Evolutionary conservation across 1,139 yeast species (phyloP), one percentile per base, ranked within the genome.

Genomic region (Suhomyces ambrosiae): DNA sequence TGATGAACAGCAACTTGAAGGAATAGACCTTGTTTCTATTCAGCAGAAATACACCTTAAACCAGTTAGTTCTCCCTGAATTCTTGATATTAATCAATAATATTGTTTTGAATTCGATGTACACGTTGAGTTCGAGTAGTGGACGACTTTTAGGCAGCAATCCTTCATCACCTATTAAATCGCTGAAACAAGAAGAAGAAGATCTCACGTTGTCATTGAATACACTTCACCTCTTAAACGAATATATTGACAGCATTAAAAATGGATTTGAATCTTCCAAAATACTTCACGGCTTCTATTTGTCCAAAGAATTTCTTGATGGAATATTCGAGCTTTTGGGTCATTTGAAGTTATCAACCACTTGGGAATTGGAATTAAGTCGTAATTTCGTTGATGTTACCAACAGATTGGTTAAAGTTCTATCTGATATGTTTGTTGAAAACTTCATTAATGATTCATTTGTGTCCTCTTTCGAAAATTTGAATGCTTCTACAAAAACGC

Each of bases 271-370:
- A 16, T 52, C 50, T 4, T 39, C 54, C 3, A 47, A 47, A 7
- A 46, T 56, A 1, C 49, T 70, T 11, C 45, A 47, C 9, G 30
- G 33, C 2, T 60, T 60, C 32, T 69, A 61, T 36, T 39, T 48
- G 8, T 50, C 59, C 7, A 61, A 58, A 33, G 65, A 58, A 6
- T 71, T 71, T 61, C 42, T 70, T 3, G 75, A 71, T 40, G 71
- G 76, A 1, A 48, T 61, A 0, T 62, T 68, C 46, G 75, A 69
- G 40, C 47, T 70, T 14, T 44, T 69, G 18, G 73, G 70, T 0
- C 63, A 68, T 35, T 46, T 71, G 9, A 55, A 56, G 26, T 41
- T 68, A 12, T 51, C 64, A 3, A 35, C 57, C 5, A 49, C 50
- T 8, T 64, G 71, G 68, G 34, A 38, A 6, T 21, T 40, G 2